Conservation (phyloP, 495 filamentous ascomycete genomes). For the Rostrohypoxylon terebratum region DNA sequence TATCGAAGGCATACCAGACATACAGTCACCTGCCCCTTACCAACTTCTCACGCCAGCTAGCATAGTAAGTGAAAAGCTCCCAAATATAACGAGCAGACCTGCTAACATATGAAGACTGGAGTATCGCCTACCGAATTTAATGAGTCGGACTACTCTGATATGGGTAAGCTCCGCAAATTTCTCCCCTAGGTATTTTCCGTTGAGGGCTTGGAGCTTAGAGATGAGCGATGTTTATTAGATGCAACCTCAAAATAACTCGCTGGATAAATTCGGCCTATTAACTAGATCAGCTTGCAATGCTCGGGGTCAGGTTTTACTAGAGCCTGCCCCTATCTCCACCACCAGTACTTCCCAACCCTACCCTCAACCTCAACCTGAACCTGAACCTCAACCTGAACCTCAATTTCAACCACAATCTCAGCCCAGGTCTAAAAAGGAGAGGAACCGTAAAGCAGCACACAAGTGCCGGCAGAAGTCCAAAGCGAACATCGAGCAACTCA, state of each 20-base stretch:
- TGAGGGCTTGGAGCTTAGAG: not conserved
- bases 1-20: not conserved
- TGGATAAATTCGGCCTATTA: not conserved
- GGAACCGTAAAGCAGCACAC: not conserved
- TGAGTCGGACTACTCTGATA: not conserved
- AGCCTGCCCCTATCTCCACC: not conserved
- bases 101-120: not conserved
- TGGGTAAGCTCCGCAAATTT: not conserved
- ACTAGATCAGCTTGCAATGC: not conserved
- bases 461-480: constrained; percentile 4
- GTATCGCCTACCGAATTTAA: not conserved
- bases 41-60: not conserved
- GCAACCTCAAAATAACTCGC: not conserved
- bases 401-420: no score
- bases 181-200: not conserved
- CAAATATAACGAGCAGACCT: not conserved
- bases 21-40: not conserved
- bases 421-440: not conserved
- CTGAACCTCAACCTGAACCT: no score
- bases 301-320: not conserved
- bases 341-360: not conserved
- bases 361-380: no score
- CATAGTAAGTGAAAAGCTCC: not conserved
- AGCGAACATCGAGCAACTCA: not conserved
- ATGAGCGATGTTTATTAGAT: not conserved